A percentile compares a stretch with the other conserved stretches of the same genome.
Conservation (phyloP, 805 yeast genomes). For the Candida orba region DNA sequence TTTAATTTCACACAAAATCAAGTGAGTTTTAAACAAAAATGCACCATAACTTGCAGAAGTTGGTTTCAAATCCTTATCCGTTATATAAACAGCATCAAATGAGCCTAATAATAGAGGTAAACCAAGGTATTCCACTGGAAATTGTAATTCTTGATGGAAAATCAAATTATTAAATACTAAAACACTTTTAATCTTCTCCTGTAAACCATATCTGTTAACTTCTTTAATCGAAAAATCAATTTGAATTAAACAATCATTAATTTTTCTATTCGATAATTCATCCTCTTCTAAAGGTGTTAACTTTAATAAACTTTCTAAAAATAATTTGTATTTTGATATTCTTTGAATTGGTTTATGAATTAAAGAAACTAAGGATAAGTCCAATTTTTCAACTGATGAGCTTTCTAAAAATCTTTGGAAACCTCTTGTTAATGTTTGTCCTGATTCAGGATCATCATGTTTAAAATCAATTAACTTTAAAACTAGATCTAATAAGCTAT, state of each 20-base stretch:
- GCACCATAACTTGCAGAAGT: constrained; percentile 24
- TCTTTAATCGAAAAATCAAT: constrained; percentile 22
- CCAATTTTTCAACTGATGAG: constrained; percentile 34
- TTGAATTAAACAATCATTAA: constrained; percentile 11
- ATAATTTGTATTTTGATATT: constrained; percentile 41
- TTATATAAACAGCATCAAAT: constrained; percentile 33
- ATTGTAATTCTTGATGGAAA: constrained; percentile 14
- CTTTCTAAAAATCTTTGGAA: constrained; percentile 34
- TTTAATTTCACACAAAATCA: constrained; percentile 30
- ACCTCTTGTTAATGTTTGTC: constrained; percentile 21
- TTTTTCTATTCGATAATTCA: constrained; percentile 10
- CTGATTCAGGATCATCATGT: constrained; percentile 21
- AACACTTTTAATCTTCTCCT: constrained; percentile 16
- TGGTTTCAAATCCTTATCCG: constrained; percentile 9
- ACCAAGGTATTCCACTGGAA: constrained; percentile 42
- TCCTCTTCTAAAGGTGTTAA: constrained; percentile 20
- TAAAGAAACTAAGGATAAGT: constrained; percentile 46
- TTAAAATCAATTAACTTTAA: constrained; percentile 26
- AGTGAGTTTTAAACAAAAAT: constrained; percentile 44
- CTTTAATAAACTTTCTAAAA: constrained; percentile 36
- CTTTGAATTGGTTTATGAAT: constrained; percentile 48
- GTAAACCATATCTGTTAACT: constrained; percentile 25
- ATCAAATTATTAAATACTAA: constrained; percentile 12
- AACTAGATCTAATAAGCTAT: constrained; percentile 28
- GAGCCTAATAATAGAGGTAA: constrained; percentile 38